These are phyloP conservation scores for Neocatenulostroma microsporum DNA, from an alignment of 2,329 filamentous ascomycete genomes.

Conservation along the genomic window DNA sequence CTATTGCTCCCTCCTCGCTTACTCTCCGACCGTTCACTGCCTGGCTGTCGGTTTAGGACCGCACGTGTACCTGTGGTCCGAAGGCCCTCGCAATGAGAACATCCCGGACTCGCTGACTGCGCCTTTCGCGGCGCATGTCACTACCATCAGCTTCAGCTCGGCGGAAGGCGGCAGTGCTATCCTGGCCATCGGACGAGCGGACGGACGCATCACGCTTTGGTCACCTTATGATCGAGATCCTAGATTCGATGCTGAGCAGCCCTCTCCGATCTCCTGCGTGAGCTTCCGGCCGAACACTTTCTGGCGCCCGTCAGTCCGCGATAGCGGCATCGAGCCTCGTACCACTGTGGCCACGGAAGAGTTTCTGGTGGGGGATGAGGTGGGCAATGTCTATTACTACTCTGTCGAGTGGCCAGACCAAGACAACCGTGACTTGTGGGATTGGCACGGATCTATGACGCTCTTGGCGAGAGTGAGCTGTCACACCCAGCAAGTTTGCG, in stretches of 20 bases:
- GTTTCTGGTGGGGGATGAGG: constrained; percentile 76
- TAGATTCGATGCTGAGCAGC: constrained; percentile 68
- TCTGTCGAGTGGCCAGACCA: constrained; percentile 69
- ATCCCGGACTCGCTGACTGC: constrained; percentile 46
- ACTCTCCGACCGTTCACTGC: constrained; percentile 64
- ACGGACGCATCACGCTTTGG: constrained; percentile 69
- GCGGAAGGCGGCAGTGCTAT: constrained; percentile 65
- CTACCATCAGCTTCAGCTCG: constrained; percentile 86
- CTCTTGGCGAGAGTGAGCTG: constrained; percentile 68
- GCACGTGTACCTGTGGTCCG: constrained; percentile 82
- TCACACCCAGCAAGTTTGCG: constrained; percentile 86
- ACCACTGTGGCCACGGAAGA: constrained; percentile 64
- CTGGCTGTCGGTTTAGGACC: constrained; percentile 77
- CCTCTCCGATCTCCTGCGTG: constrained; percentile 66
- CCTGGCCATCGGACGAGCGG: constrained; percentile 73
- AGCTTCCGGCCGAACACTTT: constrained; percentile 64
- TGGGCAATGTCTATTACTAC: constrained; percentile 79
- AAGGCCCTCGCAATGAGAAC: constrained; percentile 43
- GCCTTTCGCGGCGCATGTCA: constrained; percentile 55
- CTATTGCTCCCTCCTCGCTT: constrained; percentile 87
- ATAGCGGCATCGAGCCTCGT: too few species aligned
- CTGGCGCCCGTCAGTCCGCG: constrained; percentile 42
- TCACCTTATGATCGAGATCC: constrained; percentile 62
- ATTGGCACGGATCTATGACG: constrained; percentile 70
- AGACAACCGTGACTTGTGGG: constrained; percentile 56